Conservation (phyloP, 305 asterid genomes). For the Solanum hybrid region DNA sequence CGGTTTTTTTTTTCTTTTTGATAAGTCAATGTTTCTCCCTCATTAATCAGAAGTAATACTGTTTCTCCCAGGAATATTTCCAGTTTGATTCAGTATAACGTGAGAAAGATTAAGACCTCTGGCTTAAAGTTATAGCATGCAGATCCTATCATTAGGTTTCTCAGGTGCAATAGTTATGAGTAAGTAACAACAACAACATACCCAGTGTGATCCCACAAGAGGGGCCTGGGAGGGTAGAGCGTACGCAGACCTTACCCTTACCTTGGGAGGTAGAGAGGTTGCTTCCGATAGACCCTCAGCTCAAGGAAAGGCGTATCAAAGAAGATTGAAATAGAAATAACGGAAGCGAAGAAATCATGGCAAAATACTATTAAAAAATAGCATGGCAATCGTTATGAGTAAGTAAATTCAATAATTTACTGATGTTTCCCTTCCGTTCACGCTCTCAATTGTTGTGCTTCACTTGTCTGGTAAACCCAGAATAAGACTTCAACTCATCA, state of each 20-base stretch:
- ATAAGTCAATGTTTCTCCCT: neutral
- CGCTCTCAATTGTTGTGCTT: neutral
- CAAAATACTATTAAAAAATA: neutral
- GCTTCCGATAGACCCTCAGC: neutral
- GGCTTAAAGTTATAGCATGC: neutral
- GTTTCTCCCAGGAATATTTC: neutral
- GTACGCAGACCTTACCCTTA: neutral
- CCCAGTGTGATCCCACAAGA: neutral
- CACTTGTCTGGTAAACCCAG: neutral
- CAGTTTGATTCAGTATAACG: neutral
- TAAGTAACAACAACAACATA: neutral
- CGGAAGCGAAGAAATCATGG: neutral
- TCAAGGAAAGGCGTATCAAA: neutral
- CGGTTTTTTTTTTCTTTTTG: neutral
- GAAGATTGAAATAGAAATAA: neutral
- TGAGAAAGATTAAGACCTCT: neutral
- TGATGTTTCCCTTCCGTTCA: neutral
- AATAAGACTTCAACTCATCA: neutral
- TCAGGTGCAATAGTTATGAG: neutral
- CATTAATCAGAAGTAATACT: neutral
- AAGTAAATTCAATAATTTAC: neutral
- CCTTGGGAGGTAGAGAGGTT: neutral
- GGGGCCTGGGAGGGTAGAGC: neutral
- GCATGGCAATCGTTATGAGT: neutral
- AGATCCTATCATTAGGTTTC: neutral